A percentile compares a stretch with the other conserved stretches of the same genome.
Evolutionary conservation across 139 green algal genomes (phyloP).

Genomic region (Auxenochlorella pyrenoidosa): DNA sequence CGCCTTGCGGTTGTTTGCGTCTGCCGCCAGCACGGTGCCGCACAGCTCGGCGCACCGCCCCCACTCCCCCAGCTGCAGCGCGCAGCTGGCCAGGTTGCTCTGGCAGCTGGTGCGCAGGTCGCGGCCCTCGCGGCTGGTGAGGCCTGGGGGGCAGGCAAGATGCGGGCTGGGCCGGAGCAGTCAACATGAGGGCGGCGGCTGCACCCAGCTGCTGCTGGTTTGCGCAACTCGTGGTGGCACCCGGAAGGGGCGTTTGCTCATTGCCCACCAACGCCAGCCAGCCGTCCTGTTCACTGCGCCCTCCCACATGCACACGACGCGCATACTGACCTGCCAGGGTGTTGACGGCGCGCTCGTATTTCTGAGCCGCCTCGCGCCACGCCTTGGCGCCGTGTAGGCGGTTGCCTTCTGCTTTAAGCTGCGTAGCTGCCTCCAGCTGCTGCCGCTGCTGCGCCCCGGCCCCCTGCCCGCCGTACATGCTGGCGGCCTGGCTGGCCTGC

Average conservation of each 20-base stretch:
- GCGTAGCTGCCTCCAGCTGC: neutral
- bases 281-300: too few relatives aligned
- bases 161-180: neutral
- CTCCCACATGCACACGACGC: too few relatives aligned
- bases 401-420: slow-evolving; percentile 56
- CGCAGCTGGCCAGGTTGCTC: slow-evolving; percentile 52
- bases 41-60: slow-evolving; percentile 18
- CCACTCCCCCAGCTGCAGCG: slow-evolving; percentile 46
- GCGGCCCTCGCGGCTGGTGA: neutral
- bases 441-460: slow-evolving; percentile 35
- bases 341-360: slow-evolving; percentile 46
- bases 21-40: slow-evolving; percentile 38
- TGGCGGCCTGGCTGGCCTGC: neutral
- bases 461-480: neutral
- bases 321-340: slow-evolving; percentile 21
- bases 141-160: neutral
- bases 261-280: too few relatives aligned
- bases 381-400: slow-evolving; percentile 26
- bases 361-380: slow-evolving; percentile 45
- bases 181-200: neutral
- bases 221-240: too few relatives aligned
- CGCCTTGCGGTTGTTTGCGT: slow-evolving; percentile 54
- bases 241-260: too few relatives aligned
- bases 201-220: too few relatives aligned
- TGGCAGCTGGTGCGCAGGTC: slow-evolving; percentile 44